Percentiles rank a stretch among this genome's conserved stretches.
phyloP scores from a whole-genome alignment of 352 stramenopile genomes.

The Thalassiosira allenii region DNA sequence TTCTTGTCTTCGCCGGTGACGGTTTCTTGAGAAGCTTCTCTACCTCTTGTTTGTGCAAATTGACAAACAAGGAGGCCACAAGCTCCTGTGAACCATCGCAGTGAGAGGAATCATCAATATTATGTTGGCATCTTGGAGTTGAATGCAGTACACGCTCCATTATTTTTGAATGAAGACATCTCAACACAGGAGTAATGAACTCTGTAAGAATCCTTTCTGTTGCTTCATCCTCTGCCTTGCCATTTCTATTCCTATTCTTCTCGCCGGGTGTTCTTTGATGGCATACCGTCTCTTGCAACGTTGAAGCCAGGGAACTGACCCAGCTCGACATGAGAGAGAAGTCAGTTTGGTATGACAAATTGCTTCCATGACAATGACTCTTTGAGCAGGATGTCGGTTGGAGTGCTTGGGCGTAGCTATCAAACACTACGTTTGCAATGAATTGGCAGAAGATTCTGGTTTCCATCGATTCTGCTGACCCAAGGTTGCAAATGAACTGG shows the following conservation, averaged over 20 bases:
- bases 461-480: slow-evolving; percentile 23
- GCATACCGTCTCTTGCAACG: slow-evolving; percentile 38
- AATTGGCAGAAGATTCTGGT: slow-evolving; percentile 38
- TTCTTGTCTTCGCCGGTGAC: slow-evolving; percentile 42
- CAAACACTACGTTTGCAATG: slow-evolving; percentile 42
- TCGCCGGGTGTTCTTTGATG: neutral
- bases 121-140: neutral
- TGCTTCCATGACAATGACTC: neutral
- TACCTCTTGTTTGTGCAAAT: slow-evolving; percentile 56
- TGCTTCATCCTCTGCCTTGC: no score
- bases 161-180: slow-evolving; percentile 42
- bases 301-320: slow-evolving; percentile 39
- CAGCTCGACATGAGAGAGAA: slow-evolving; percentile 35
- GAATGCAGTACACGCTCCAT: slow-evolving; percentile 27
- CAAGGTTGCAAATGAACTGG: slow-evolving; percentile 24
- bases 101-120: no score
- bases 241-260: no score
- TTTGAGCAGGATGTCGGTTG: slow-evolving; percentile 4
- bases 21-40: slow-evolving; percentile 46
- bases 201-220: slow-evolving; percentile 23
- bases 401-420: slow-evolving; percentile 26
- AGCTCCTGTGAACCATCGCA: no score
- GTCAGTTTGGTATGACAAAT: slow-evolving; percentile 1
- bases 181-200: slow-evolving; percentile 54
- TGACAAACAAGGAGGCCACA: slow-evolving; percentile 44